These are phyloP conservation scores for Detonula confervacea DNA, from an alignment of 352 stramenopile species.

Conservation along the genomic window DNA sequence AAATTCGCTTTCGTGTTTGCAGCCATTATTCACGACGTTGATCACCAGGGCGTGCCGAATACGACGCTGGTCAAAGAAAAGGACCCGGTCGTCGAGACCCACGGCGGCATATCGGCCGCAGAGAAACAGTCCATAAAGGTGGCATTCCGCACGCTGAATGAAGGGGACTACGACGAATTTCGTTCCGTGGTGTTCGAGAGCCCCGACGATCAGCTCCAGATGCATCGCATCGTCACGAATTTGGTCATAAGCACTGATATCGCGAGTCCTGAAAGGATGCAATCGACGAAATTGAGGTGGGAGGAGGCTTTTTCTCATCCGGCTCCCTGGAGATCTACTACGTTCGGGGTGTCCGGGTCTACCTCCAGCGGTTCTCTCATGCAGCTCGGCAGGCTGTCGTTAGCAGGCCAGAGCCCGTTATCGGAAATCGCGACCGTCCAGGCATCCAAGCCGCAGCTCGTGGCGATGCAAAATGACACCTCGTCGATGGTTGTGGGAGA, in stretches of 20 bases:
- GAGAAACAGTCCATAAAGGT: constrained; percentile 76
- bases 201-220: constrained; percentile 63
- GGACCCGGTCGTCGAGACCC: constrained; percentile 67
- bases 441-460: constrained; percentile 36
- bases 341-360: no score
- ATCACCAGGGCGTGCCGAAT: constrained; percentile 80
- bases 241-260: constrained; percentile 80
- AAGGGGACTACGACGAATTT: constrained; percentile 64
- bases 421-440: constrained; percentile 46
- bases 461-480: constrained; percentile 30
- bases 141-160: constrained; percentile 71
- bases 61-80: constrained; percentile 69
- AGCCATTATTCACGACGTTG: constrained; percentile 79
- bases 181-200: constrained; percentile 56
- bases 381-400: constrained; percentile 27
- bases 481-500: background rate
- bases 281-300: constrained; percentile 76
- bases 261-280: constrained; percentile 75
- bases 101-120: constrained; percentile 73
- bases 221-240: constrained; percentile 68
- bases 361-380: no score
- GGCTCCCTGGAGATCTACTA: background rate
- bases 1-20: constrained; percentile 74
- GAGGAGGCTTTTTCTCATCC: constrained; percentile 74
- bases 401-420: constrained; percentile 13